Percentiles rank a stretch among this genome's conserved stretches.
Evolutionary conservation across 2,329 filamentous ascomycete genomes (phyloP).

Genomic region (Epichloe scottii): DNA sequence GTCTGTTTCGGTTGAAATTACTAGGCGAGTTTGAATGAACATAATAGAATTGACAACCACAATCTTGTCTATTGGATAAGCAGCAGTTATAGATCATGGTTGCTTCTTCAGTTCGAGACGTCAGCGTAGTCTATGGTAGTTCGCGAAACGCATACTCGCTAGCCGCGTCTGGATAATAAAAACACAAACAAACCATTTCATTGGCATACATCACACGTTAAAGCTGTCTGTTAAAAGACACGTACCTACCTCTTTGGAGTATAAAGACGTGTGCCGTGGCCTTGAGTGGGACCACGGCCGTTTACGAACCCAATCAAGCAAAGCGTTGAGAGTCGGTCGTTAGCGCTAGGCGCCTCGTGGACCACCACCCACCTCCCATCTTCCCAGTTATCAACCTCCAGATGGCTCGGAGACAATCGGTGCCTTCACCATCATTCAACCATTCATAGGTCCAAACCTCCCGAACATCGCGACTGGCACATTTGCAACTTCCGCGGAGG

Average conservation of each 20-base stretch:
- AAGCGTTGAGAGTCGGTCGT: conserved; percentile 3
- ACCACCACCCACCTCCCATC: conserved; percentile 5
- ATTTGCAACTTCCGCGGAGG: background rate
- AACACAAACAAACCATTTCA: background rate
- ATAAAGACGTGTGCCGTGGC: conserved; percentile 1
- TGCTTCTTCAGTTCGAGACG: no score
- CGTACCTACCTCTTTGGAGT: background rate
- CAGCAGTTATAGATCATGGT: no score
- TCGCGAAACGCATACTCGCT: background rate
- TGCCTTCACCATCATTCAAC: background rate
- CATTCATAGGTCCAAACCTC: background rate
- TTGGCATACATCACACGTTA: background rate
- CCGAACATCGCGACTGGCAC: background rate
- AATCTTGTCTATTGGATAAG: no score
- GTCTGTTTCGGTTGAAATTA: no score
- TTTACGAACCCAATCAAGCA: conserved; percentile 8
- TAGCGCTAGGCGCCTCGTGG: conserved; percentile 2
- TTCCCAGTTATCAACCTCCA: conserved; percentile 3
- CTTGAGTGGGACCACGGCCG: conserved; percentile 6
- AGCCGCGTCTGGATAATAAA: background rate
- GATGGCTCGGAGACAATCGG: background rate
- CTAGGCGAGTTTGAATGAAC: no score
- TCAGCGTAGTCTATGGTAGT: no score
- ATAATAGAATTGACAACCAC: no score
- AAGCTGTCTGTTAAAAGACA: background rate